phyloP scores from a whole-genome alignment of 345 rosid species.

The Camelina laxa region DNA sequence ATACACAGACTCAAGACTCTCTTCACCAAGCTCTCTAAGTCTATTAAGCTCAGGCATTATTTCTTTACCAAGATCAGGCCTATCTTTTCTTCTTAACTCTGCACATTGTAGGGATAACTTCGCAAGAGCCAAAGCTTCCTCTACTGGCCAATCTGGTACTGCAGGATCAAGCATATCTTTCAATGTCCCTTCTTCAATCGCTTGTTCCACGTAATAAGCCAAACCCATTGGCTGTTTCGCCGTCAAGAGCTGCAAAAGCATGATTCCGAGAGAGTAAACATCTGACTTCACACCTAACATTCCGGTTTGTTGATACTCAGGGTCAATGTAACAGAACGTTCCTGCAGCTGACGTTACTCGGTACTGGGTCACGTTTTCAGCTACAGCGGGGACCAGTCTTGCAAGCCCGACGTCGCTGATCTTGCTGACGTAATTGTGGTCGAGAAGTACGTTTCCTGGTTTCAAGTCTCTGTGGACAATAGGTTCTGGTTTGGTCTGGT shows the following conservation, averaged over 20 bases:
- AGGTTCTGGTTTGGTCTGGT: slow-evolving; percentile 94
- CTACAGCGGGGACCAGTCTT: slow-evolving; percentile 81
- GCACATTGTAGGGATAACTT: slow-evolving; percentile 74
- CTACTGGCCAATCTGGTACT: slow-evolving; percentile 84
- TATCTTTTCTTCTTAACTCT: slow-evolving; percentile 85
- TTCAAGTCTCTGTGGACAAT: slow-evolving; percentile 95
- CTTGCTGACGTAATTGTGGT: slow-evolving; percentile 80
- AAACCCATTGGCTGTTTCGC: slow-evolving; percentile 89
- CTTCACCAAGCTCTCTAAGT: slow-evolving; percentile 70
- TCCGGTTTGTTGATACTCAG: slow-evolving; percentile 97
- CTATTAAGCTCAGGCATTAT: slow-evolving; percentile 67
- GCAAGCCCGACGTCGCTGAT: slow-evolving; percentile 90
- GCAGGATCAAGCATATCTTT: slow-evolving; percentile 68
- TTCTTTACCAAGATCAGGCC: slow-evolving; percentile 84
- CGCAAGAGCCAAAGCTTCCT: slow-evolving; percentile 63
- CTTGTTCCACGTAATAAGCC: slow-evolving; percentile 58
- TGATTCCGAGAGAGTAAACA: slow-evolving; percentile 76
- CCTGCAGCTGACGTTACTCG: slow-evolving; percentile 85
- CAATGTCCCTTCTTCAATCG: slow-evolving; percentile 67
- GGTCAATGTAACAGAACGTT: slow-evolving; percentile 94
- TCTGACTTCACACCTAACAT: slow-evolving; percentile 92
- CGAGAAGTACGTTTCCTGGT: slow-evolving; percentile 88
- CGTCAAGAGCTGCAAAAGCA: slow-evolving; percentile 83
- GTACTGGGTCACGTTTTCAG: slow-evolving; percentile 79
- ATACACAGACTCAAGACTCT: slow-evolving; percentile 44